phyloP scores from a whole-genome alignment of 208 protist species.

The Leishmania amazonensis region DNA sequence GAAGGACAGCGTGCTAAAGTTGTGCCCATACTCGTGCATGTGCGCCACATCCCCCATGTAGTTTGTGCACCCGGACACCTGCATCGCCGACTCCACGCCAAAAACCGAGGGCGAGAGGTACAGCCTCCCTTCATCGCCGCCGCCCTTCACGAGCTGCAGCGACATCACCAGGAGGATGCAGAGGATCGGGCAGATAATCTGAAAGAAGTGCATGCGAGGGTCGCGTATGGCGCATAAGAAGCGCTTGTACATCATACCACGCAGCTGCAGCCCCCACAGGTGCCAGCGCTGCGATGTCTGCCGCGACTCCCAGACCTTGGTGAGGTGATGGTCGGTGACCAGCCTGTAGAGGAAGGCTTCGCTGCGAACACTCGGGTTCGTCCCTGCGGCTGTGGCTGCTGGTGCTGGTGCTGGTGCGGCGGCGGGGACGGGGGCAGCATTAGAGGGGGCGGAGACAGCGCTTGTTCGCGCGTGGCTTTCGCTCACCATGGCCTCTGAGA shows the following conservation, averaged over 20 bases:
- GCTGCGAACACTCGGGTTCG: conserved; percentile 1
- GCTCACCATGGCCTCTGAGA: not conserved
- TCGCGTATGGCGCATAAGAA: conserved; percentile 65
- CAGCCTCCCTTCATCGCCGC: conserved; percentile 20
- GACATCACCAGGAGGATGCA: conserved; percentile 69
- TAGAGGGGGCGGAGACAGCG: not conserved
- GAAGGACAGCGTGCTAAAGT: conserved; percentile 8
- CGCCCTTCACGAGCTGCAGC: conserved; percentile 42
- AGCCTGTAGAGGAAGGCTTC: conserved; percentile 13
- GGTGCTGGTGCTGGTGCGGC: not conserved
- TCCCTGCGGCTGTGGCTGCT: not conserved
- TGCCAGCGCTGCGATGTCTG: not conserved
- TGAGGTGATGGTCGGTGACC: conserved; percentile 19
- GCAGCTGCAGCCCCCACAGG: conserved; percentile 40
- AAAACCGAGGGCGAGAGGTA: conserved; percentile 28
- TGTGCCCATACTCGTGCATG: conserved; percentile 3
- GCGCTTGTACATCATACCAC: conserved; percentile 60
- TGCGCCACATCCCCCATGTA: conserved; percentile 23
- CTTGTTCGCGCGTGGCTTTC: not conserved
- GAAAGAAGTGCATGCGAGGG: conserved; percentile 60
- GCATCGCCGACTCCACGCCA: conserved; percentile 10
- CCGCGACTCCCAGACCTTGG: conserved; percentile 23
- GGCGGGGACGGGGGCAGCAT: not conserved
- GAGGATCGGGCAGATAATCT: conserved; percentile 66
- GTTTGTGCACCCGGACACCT: conserved; percentile 21